These are phyloP conservation scores for Rutidosis leptorrhynchoides DNA, from an alignment of 129 eudicot genomes.

Conservation along the genomic window DNA sequence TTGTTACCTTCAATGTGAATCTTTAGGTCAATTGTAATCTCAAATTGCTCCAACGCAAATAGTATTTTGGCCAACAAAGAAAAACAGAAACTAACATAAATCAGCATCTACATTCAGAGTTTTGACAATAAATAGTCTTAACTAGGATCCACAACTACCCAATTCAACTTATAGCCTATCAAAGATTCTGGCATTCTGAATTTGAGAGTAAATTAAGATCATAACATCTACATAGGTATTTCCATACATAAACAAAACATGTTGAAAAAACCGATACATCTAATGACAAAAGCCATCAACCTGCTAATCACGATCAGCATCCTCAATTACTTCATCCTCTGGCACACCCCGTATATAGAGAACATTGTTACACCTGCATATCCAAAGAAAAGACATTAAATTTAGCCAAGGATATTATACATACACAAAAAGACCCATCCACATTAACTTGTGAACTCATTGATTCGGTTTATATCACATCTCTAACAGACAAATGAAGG, in stretches of 20 bases:
- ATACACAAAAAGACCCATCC: neutral
- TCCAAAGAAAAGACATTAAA: neutral
- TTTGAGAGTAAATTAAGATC: neutral
- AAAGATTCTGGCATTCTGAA: constrained; percentile 10
- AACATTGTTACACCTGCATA: constrained; percentile 85
- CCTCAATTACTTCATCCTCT: constrained; percentile 92
- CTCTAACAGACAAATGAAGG: neutral
- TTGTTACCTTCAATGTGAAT: neutral
- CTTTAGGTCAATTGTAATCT: neutral
- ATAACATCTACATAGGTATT: constrained; percentile 30
- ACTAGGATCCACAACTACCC: constrained; percentile 7
- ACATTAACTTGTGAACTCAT: neutral
- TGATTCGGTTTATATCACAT: neutral
- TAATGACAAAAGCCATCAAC: neutral
- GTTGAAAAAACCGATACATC: constrained; percentile 16
- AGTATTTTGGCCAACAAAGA: neutral
- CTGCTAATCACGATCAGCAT: constrained; percentile 63
- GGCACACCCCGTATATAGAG: constrained; percentile 93
- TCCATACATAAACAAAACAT: constrained; percentile 25
- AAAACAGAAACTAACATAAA: constrained; percentile 9
- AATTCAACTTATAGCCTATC: neutral
- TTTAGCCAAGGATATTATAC: constrained; percentile 13
- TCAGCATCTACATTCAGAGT: constrained; percentile 17
- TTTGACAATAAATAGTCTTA: neutral
- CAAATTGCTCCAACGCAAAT: neutral